Percentiles rank a stretch among this genome's conserved stretches.
These are phyloP conservation scores for Ilex aquifolium DNA, from an alignment of 257 asterid genomes.

Conservation along the genomic window DNA sequence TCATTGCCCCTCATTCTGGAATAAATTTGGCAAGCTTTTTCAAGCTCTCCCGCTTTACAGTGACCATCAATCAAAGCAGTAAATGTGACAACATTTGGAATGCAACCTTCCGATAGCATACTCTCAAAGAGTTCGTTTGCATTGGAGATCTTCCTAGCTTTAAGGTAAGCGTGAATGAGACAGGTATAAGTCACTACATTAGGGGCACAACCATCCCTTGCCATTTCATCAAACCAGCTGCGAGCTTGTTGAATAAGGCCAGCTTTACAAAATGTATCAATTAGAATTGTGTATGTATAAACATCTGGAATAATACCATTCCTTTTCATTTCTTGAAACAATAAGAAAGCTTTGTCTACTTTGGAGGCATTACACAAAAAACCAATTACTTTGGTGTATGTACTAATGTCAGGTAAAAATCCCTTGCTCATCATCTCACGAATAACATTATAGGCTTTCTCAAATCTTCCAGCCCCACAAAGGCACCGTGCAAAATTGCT, in stretches of 20 bases:
- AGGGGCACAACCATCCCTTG: conserved; percentile 64
- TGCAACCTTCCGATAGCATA: conserved; percentile 73
- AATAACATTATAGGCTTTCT: conserved; percentile 60
- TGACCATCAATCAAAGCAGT: conserved; percentile 90
- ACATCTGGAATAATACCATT: conserved; percentile 69
- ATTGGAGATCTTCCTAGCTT: conserved; percentile 56
- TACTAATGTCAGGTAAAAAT: conserved; percentile 72
- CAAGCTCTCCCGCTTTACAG: conserved; percentile 82
- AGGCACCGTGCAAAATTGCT: conserved; percentile 71
- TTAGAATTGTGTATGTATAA: conserved; percentile 79
- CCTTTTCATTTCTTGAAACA: conserved; percentile 74
- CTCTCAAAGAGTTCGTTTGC: conserved; percentile 72
- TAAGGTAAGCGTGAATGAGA: conserved; percentile 84
- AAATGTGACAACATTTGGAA: conserved; percentile 78
- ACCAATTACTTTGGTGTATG: conserved; percentile 75
- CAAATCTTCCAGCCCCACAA: conserved; percentile 63
- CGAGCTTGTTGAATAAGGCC: conserved; percentile 88
- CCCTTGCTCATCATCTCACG: conserved; percentile 79
- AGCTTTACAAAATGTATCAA: conserved; percentile 84
- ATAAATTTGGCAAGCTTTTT: conserved; percentile 75
- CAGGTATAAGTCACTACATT: conserved; percentile 87
- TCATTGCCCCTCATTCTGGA: conserved; percentile 67
- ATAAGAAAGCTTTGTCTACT: conserved; percentile 70
- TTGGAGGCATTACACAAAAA: conserved; percentile 71
- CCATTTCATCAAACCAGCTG: conserved; percentile 81